phyloP scores from a whole-genome alignment of 805 yeast species.

The Yamadazyma olivae region DNA sequence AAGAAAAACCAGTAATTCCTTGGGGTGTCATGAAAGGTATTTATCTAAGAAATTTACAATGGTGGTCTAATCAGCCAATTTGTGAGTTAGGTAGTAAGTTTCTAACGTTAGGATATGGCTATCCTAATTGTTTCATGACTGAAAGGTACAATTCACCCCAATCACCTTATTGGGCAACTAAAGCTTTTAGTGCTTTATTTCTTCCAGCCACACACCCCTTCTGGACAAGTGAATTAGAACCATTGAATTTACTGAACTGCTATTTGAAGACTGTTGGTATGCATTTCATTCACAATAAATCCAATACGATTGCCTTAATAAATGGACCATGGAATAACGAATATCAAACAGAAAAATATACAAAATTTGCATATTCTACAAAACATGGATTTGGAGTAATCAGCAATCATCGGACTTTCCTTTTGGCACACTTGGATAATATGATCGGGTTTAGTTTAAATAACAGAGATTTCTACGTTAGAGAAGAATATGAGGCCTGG shows the following conservation, averaged over 20 bases:
- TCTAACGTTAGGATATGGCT: constrained; percentile 11
- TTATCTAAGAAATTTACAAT: constrained; percentile 7
- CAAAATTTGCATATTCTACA: constrained; percentile 13
- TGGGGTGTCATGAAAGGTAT: constrained; percentile 12
- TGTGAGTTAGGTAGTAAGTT: constrained; percentile 7
- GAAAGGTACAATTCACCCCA: constrained; percentile 13
- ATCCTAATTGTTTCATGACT: constrained; percentile 12
- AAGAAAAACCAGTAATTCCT: constrained; percentile 5
- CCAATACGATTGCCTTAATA: constrained; percentile 10
- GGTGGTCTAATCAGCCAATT: constrained; percentile 13
- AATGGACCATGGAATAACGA: constrained; percentile 11
- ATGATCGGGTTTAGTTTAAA: constrained; percentile 13
- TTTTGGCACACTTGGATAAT: constrained; percentile 9
- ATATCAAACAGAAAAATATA: constrained; percentile 10
- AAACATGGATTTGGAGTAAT: constrained; percentile 11
- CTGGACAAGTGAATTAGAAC: constrained; percentile 9
- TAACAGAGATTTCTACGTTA: constrained; percentile 6
- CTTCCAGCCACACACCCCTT: constrained; percentile 11
- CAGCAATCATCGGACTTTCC: constrained; percentile 7
- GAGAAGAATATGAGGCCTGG: constrained; percentile 4
- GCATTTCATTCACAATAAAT: constrained; percentile 8
- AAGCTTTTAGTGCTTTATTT: constrained; percentile 10
- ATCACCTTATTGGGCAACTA: constrained; percentile 14
- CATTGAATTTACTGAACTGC: constrained; percentile 3
- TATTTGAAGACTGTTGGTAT: constrained; percentile 9